phyloP scores from a whole-genome alignment of 202 grass and related monocot genomes.

The Dendrocalamus latiflorus region DNA sequence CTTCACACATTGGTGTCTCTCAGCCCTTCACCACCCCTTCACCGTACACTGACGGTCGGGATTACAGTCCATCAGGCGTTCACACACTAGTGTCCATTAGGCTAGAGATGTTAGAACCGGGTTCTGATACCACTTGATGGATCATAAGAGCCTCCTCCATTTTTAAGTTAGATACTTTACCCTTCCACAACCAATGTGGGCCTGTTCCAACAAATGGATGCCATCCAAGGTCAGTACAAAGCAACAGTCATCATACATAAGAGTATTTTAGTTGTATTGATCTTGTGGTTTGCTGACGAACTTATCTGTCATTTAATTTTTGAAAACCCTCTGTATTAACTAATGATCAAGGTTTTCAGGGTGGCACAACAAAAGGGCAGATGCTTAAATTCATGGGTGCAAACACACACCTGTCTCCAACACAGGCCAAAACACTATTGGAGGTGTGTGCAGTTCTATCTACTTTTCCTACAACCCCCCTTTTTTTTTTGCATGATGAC shows the following conservation, averaged over 20 bases:
- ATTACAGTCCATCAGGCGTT: no score
- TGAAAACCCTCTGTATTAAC: constrained; percentile 34
- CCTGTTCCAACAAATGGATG: constrained; percentile 51
- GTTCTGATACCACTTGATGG: no score
- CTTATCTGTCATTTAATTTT: constrained; percentile 11
- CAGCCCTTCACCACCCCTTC: no score
- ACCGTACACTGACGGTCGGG: no score
- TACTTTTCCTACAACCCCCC: constrained; percentile 1
- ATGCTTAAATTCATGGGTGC: constrained; percentile 98
- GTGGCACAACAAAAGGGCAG: constrained; percentile 88
- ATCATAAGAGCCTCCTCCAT: no score
- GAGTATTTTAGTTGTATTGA: constrained; percentile 7
- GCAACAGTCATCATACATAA: background rate
- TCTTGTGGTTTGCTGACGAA: background rate
- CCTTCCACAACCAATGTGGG: no score
- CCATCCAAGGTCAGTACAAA: constrained; percentile 73
- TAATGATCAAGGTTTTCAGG: constrained; percentile 79
- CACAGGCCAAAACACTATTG: constrained; percentile 71
- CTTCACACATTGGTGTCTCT: no score
- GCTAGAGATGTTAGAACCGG: no score
- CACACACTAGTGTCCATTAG: no score
- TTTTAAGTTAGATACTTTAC: no score
- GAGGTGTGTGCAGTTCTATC: constrained; percentile 47
- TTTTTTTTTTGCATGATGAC: background rate
- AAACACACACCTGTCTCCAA: constrained; percentile 64